Evolutionary conservation across 495 filamentous ascomycete species (phyloP).

Genomic region (Platismatia glauca): DNA sequence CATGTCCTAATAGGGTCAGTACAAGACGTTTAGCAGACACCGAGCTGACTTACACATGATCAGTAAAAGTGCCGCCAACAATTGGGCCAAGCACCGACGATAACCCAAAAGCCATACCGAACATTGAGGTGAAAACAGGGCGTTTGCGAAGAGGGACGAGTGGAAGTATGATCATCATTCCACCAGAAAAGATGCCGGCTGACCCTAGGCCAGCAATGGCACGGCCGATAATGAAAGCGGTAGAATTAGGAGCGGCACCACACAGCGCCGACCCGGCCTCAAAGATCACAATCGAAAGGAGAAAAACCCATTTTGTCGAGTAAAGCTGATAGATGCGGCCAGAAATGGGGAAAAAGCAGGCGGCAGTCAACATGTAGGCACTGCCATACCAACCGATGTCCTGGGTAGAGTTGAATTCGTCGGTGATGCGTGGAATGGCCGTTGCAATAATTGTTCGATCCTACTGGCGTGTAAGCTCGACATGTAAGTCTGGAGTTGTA

Average conservation of each 20-base stretch:
- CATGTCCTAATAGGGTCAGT: slow-evolving; percentile 26
- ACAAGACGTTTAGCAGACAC: slow-evolving; percentile 4
- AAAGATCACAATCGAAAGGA: too few relatives aligned
- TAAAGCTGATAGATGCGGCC: too few relatives aligned
- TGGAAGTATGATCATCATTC: slow-evolving; percentile 30
- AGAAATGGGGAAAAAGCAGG: too few relatives aligned
- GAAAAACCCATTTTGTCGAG: too few relatives aligned
- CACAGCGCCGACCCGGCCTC: too few relatives aligned
- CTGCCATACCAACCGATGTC: too few relatives aligned
- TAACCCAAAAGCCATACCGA: slow-evolving; percentile 21
- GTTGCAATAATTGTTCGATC: slow-evolving; percentile 15
- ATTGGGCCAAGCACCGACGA: slow-evolving; percentile 35
- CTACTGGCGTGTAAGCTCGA: slow-evolving; percentile 22
- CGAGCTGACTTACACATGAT: slow-evolving; percentile 24
- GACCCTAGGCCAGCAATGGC: too few relatives aligned
- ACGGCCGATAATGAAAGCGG: too few relatives aligned
- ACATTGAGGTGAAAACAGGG: slow-evolving; percentile 21
- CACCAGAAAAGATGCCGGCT: slow-evolving; percentile 40
- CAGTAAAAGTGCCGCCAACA: slow-evolving; percentile 44
- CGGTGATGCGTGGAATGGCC: too few relatives aligned
- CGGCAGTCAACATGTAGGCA: too few relatives aligned
- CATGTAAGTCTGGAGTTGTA: slow-evolving; percentile 18
- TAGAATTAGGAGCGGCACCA: too few relatives aligned
- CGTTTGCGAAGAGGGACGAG: slow-evolving; percentile 19
- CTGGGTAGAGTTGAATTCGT: too few relatives aligned